These are phyloP conservation scores for Chlorella sp. DNA, from an alignment of 139 green algal species.

Conservation along the genomic window DNA sequence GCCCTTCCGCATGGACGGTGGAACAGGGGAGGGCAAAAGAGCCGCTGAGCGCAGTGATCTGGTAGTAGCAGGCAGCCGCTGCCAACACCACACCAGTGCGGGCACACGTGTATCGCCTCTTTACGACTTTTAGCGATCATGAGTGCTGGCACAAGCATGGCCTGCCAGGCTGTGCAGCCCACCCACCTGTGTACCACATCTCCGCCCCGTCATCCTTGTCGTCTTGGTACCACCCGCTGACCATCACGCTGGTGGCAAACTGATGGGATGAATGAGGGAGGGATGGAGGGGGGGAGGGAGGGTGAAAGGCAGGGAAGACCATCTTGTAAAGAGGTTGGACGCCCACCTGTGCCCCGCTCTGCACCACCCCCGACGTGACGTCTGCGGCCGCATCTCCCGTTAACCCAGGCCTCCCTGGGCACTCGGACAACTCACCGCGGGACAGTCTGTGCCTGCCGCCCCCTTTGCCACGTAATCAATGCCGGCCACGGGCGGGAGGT, in stretches of 20 bases:
- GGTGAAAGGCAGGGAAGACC: not conserved
- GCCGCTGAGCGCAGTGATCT: no score
- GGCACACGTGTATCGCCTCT: no score
- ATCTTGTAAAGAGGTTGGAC: no score
- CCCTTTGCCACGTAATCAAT: conserved; percentile 32
- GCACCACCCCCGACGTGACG: no score
- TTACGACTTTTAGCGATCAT: no score
- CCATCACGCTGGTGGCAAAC: conserved; percentile 56
- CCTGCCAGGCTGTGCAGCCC: not conserved
- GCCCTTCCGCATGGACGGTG: no score
- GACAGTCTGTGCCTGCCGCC: not conserved
- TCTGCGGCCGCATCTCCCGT: no score
- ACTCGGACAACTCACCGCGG: not conserved
- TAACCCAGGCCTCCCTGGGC: no score
- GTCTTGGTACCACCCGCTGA: conserved; percentile 61
- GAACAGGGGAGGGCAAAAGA: no score
- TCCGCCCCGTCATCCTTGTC: conserved; percentile 54
- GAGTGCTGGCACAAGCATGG: not conserved
- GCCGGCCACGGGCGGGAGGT: conserved; percentile 47
- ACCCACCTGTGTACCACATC: conserved; percentile 60
- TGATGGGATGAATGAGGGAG: not conserved
- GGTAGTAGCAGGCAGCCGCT: no score
- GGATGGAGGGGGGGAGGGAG: not conserved
- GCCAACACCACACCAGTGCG: no score
- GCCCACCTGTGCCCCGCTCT: no score